A percentile compares a stretch with the other conserved stretches of the same genome.
phyloP scores from a whole-genome alignment of 2,329 filamentous ascomycete genomes.

The Penicillium fuscoglaucum region DNA sequence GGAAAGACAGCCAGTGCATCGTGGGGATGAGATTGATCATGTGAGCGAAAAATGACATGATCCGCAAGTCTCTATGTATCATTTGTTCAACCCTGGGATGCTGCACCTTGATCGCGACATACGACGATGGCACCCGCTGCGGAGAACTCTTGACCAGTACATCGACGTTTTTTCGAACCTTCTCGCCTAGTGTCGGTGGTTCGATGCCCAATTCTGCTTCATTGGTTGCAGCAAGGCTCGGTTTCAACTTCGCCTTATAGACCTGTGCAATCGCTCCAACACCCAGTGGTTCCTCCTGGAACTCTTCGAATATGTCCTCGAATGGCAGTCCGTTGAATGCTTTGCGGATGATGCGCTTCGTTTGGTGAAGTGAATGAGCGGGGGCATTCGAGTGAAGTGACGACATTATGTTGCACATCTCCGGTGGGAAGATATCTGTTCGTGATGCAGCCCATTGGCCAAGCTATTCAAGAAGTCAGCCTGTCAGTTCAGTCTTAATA shows the following conservation, averaged over 20 bases:
- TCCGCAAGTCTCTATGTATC: constrained; percentile 85
- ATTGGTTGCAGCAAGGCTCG: constrained; percentile 67
- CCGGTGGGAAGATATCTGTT: constrained; percentile 90
- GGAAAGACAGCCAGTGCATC: constrained; percentile 95
- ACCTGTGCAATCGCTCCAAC: constrained; percentile 97
- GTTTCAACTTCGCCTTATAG: constrained; percentile 89
- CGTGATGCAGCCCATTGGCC: constrained; percentile 98
- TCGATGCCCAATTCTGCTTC: constrained; percentile 56
- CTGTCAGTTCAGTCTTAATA: not conserved
- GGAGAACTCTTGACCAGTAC: constrained; percentile 83
- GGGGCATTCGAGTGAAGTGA: constrained; percentile 92
- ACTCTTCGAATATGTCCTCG: constrained; percentile 94
- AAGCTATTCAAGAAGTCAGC: constrained; percentile 54
- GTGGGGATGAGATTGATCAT: constrained; percentile 84
- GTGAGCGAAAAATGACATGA: constrained; percentile 89
- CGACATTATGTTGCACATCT: constrained; percentile 92
- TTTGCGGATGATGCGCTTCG: constrained; percentile 73
- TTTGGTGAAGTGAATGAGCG: constrained; percentile 79
- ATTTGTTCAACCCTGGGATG: constrained; percentile 88
- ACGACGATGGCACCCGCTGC: constrained; percentile 79
- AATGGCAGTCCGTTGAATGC: constrained; percentile 81
- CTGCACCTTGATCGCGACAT: constrained; percentile 94
- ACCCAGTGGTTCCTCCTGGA: constrained; percentile 82
- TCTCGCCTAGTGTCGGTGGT: constrained; percentile 61
- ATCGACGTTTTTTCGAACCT: constrained; percentile 79